phyloP scores from a whole-genome alignment of 371 early-diverging fungal species.

The Neoconidiobolus thromboides region DNA sequence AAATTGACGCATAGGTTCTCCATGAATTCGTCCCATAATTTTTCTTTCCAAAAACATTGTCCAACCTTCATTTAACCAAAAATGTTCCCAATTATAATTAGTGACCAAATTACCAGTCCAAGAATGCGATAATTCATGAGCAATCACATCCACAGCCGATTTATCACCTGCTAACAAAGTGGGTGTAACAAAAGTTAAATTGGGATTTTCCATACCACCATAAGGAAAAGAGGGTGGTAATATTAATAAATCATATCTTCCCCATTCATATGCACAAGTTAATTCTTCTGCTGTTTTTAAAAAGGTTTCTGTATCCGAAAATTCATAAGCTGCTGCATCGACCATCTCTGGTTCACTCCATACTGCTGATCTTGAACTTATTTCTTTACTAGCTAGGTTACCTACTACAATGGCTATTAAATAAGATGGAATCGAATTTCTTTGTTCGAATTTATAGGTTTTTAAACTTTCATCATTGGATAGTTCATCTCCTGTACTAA shows the following conservation, averaged over 20 bases:
- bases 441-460: conserved; percentile 47
- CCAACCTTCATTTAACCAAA: conserved; percentile 92
- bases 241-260: conserved; percentile 84
- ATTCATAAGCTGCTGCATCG: conserved; percentile 80
- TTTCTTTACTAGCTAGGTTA: conserved; percentile 48
- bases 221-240: conserved; percentile 68
- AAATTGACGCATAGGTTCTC: conserved; percentile 69
- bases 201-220: conserved; percentile 96
- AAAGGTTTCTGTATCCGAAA: conserved; percentile 77
- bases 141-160: conserved; percentile 88
- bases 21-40: conserved; percentile 66
- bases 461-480: conserved; percentile 18
- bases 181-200: conserved; percentile 73
- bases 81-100: conserved; percentile 64
- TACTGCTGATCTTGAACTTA: conserved; percentile 83
- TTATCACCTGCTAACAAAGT: conserved; percentile 86
- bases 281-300: conserved; percentile 65
- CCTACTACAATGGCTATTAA: conserved; percentile 89
- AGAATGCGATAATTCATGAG: conserved; percentile 91
- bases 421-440: conserved; percentile 67
- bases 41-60: conserved; percentile 89
- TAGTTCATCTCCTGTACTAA: conserved; percentile 26
- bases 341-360: conserved; percentile 86
- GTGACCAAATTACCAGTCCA: conserved; percentile 97
- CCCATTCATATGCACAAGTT: conserved; percentile 73